These are phyloP conservation scores for Elsinoe batatas DNA, from an alignment of 2,329 filamentous ascomycete species.

Conservation along the genomic window DNA sequence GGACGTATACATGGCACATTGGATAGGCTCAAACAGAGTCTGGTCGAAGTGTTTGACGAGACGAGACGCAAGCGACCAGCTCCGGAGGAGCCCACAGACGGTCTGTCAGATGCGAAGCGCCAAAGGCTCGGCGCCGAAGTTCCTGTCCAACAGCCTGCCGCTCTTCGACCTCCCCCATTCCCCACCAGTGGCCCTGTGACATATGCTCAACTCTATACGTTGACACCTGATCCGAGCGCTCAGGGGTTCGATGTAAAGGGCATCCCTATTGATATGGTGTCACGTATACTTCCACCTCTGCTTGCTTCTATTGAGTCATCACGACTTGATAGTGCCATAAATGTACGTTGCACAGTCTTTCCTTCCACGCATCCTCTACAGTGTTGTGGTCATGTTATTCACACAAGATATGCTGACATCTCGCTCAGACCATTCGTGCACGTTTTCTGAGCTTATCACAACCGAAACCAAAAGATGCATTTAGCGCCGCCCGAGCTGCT, in stretches of 20 bases:
- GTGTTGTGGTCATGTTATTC: background rate
- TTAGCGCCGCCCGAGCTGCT: conserved; percentile 25
- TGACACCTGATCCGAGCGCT: conserved; percentile 65
- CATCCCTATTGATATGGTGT: conserved; percentile 64
- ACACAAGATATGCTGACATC: conserved; percentile 18
- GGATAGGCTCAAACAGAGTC: conserved; percentile 68
- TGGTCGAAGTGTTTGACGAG: conserved; percentile 72
- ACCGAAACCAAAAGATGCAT: conserved; percentile 21
- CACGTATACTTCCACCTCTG: conserved; percentile 72
- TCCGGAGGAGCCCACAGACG: conserved; percentile 60
- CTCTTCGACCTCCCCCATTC: conserved; percentile 46
- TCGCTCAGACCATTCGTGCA: conserved; percentile 30
- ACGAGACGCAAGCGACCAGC: conserved; percentile 65
- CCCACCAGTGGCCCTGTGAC: conserved; percentile 57
- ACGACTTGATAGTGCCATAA: conserved; percentile 62
- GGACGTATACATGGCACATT: conserved; percentile 78
- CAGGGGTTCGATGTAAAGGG: conserved; percentile 74
- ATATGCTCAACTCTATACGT: conserved; percentile 74
- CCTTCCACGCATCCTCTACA: background rate
- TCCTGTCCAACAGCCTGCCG: conserved; percentile 16
- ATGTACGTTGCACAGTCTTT: conserved; percentile 40
- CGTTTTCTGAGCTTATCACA: conserved; percentile 33
- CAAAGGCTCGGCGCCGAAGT: conserved; percentile 55
- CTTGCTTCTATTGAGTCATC: conserved; percentile 61
- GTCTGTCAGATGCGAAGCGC: conserved; percentile 68